phyloP scores from a whole-genome alignment of 2,329 filamentous ascomycete species.

The Ceratocystis eucalypticola region DNA sequence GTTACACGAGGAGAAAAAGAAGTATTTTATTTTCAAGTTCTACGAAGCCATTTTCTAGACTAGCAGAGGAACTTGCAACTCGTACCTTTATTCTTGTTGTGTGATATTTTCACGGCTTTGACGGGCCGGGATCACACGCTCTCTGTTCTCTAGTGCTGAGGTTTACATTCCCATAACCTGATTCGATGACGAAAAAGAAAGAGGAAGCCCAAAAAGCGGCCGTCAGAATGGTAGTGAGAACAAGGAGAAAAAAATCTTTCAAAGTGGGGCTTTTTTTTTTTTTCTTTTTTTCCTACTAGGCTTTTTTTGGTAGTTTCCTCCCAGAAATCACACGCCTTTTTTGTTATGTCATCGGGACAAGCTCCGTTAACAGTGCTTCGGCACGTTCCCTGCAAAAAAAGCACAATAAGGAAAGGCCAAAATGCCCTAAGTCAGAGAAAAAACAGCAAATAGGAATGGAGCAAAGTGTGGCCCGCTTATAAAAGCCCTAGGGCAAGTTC shows the following conservation, averaged over 20 bases:
- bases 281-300: background rate
- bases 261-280: background rate
- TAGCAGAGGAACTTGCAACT: background rate
- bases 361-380: background rate
- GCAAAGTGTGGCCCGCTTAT: too few relatives aligned
- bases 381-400: background rate
- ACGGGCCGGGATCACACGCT: background rate
- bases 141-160: background rate
- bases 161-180: background rate
- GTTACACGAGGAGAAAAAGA: background rate
- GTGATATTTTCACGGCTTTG: background rate
- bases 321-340: background rate
- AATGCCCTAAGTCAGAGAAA: background rate
- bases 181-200: background rate
- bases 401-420: background rate
- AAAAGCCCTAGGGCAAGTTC: too few relatives aligned
- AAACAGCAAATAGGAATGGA: background rate
- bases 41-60: background rate
- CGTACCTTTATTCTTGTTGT: background rate
- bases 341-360: background rate
- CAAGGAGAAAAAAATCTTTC: background rate
- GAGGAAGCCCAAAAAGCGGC: background rate
- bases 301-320: background rate
- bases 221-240: background rate
- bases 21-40: background rate